These are phyloP conservation scores for Monosporascus ibericus DNA, from an alignment of 2,329 filamentous ascomycete genomes.

Conservation along the genomic window DNA sequence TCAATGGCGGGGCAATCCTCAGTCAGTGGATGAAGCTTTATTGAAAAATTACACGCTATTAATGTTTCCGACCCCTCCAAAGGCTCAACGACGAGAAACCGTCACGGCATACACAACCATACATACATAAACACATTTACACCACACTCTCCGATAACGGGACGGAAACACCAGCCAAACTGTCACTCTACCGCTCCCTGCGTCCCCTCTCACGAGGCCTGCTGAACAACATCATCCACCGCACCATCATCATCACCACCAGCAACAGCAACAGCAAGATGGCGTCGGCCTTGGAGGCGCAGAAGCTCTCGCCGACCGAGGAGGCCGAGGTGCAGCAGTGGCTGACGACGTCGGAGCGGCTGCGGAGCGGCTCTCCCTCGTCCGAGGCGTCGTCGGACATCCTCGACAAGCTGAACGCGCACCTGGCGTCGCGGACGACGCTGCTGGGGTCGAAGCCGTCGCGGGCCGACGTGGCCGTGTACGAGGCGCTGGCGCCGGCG, in stretches of 20 bases:
- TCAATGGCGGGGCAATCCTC: background rate
- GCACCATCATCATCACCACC: conserved; percentile 39
- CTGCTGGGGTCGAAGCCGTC: conserved; percentile 86
- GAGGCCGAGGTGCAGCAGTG: conserved; percentile 85
- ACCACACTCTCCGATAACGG: conserved; percentile 3
- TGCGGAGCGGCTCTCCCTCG: conserved; percentile 46
- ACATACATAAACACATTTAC: background rate
- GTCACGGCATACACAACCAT: background rate
- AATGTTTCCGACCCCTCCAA: no score
- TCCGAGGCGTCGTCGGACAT: conserved; percentile 43
- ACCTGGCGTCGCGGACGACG: conserved; percentile 83
- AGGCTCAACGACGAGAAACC: background rate
- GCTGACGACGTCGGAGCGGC: conserved; percentile 69
- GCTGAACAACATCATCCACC: conserved; percentile 28
- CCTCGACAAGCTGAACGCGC: conserved; percentile 74
- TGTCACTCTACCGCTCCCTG: conserved; percentile 34
- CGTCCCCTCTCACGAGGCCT: conserved; percentile 26
- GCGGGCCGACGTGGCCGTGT: conserved; percentile 78
- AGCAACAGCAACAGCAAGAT: background rate
- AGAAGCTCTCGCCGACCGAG: conserved; percentile 71
- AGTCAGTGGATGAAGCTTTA: no score
- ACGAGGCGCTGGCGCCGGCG: conserved; percentile 68
- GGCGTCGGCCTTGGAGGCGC: conserved; percentile 57
- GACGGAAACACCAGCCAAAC: conserved; percentile 13
- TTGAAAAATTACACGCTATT: no score